Percentiles rank a stretch among this genome's conserved stretches.
Evolutionary conservation across 176 grass and related monocot species (phyloP).

Genomic region (Carex littledalei): DNA sequence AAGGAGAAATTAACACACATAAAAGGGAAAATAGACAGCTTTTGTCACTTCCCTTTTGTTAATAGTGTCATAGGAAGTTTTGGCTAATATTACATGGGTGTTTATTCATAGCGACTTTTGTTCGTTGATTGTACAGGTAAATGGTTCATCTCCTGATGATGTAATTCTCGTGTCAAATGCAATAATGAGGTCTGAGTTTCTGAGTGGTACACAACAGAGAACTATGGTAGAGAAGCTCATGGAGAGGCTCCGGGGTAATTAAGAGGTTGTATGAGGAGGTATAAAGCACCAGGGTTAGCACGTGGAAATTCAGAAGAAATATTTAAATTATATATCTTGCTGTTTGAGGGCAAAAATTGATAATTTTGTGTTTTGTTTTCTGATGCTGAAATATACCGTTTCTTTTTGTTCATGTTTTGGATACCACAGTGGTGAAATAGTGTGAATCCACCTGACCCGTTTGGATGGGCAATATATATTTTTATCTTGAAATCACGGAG

Average conservation of each 20-base stretch:
- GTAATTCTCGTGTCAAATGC: slow-evolving; percentile 64
- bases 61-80: background rate
- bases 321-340: background rate
- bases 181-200: slow-evolving; percentile 64
- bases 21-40: background rate
- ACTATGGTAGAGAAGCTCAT: slow-evolving; percentile 76
- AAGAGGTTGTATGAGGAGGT: background rate
- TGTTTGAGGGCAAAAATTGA: background rate
- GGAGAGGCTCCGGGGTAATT: slow-evolving; percentile 37
- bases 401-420: background rate
- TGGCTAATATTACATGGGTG: background rate
- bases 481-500: background rate
- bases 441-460: background rate
- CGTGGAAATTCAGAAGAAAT: background rate
- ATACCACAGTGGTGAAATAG: background rate
- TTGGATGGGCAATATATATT: background rate
- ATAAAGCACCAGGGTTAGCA: background rate
- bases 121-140: slow-evolving; percentile 45
- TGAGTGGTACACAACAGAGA: slow-evolving; percentile 66
- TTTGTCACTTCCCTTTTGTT: background rate
- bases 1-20: background rate
- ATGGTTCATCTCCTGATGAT: slow-evolving; percentile 62
- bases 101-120: background rate
- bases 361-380: background rate
- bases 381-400: background rate